phyloP scores from a whole-genome alignment of 345 rosid species.

The Schrenkiella parvula region DNA sequence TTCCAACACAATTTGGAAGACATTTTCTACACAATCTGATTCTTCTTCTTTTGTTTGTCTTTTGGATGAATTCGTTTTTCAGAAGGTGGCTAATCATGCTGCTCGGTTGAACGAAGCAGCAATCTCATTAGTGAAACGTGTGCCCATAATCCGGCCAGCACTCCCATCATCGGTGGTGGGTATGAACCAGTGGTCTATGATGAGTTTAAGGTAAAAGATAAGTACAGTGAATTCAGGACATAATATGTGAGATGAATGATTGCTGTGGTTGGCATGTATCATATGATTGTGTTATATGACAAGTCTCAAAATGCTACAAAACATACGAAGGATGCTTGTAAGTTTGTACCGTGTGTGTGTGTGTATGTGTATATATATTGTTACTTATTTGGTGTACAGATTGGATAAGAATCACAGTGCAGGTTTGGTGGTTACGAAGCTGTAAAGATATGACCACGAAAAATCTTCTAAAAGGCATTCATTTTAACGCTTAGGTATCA shows the following conservation, averaged over 20 bases:
- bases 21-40: background rate
- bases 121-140: conserved; percentile 74
- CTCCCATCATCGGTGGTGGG: conserved; percentile 57
- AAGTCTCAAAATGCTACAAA: conserved; percentile 16
- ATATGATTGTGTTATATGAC: background rate
- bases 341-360: conserved; percentile 3
- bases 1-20: background rate
- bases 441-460: background rate
- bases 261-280: conserved; percentile 21
- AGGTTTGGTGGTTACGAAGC: background rate
- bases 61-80: background rate
- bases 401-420: conserved; percentile 8
- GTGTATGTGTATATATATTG: background rate
- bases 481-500: background rate
- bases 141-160: conserved; percentile 70
- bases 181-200: conserved; percentile 74
- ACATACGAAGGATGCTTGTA: conserved; percentile 18
- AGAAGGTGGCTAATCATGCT: conserved; percentile 49
- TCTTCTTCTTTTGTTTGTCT: background rate
- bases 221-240: background rate
- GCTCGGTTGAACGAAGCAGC: conserved; percentile 93
- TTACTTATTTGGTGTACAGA: conserved; percentile 7
- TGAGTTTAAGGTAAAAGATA: conserved; percentile 59
- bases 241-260: conserved; percentile 13
- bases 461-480: background rate